These are phyloP conservation scores for Amylocarpus encephaloides DNA, from an alignment of 2,329 filamentous ascomycete genomes.

Conservation along the genomic window DNA sequence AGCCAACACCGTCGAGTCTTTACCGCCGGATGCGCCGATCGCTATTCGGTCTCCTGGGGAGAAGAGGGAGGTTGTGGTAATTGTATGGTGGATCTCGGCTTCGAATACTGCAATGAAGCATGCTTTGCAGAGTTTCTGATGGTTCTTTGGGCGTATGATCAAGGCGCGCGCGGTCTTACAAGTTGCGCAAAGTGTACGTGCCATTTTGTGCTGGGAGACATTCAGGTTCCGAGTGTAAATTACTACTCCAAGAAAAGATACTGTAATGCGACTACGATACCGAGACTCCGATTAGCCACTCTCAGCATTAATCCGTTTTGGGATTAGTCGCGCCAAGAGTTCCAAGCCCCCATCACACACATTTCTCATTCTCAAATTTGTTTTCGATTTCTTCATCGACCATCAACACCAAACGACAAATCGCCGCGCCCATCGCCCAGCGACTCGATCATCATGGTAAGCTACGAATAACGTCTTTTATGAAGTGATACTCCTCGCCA, in stretches of 20 bases:
- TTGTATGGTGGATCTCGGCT: conserved; percentile 88
- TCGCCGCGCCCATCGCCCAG: conserved; percentile 37
- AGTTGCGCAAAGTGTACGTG: conserved; percentile 66
- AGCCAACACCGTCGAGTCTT: conserved; percentile 93
- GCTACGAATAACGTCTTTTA: conserved; percentile 36
- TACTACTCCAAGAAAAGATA: background rate
- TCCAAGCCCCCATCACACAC: conserved; percentile 15
- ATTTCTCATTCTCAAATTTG: conserved; percentile 19
- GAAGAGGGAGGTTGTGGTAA: conserved; percentile 76
- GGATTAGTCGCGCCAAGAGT: conserved; percentile 20
- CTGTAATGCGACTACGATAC: too few relatives aligned
- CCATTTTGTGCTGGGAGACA: conserved; percentile 41
- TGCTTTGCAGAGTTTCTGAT: conserved; percentile 82
- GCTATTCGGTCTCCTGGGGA: conserved; percentile 77
- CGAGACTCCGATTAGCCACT: background rate
- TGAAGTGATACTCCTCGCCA: conserved; percentile 30
- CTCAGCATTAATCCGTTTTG: too few relatives aligned
- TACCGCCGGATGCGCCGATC: conserved; percentile 93
- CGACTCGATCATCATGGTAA: conserved; percentile 55
- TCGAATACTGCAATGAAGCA: conserved; percentile 90
- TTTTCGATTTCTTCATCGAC: conserved; percentile 31
- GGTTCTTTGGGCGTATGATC: conserved; percentile 90
- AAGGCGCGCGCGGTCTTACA: conserved; percentile 75
- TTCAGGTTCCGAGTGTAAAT: conserved; percentile 1
- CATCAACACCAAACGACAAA: conserved; percentile 16